phyloP scores from a whole-genome alignment of 208 protist genomes.

The Acanthamoeba divionensis region DNA sequence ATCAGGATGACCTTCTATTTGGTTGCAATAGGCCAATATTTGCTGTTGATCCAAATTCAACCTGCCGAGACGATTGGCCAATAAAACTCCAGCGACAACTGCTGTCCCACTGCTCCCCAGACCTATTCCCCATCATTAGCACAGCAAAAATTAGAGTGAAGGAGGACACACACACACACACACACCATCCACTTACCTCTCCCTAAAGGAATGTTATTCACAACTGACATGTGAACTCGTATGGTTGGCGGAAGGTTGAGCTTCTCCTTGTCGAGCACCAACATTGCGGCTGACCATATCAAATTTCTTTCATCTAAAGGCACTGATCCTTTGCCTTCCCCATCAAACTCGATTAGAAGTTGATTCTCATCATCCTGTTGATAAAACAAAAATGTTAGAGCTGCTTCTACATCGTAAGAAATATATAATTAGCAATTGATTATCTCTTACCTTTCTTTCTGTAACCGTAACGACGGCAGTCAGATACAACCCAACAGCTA shows the following conservation, averaged over 20 bases:
- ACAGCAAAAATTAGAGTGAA: background rate
- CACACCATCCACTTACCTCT: too few relatives aligned
- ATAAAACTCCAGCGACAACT: conserved; percentile 16
- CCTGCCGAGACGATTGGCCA: background rate
- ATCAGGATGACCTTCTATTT: conserved; percentile 45
- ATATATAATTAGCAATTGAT: background rate
- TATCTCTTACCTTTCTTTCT: background rate
- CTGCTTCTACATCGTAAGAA: background rate
- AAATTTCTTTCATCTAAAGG: conserved; percentile 31
- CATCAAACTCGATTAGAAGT: conserved; percentile 1
- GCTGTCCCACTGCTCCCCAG: conserved; percentile 41
- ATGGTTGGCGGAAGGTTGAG: background rate
- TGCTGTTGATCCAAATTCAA: background rate
- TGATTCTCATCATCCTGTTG: background rate
- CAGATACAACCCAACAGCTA: background rate
- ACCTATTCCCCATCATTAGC: background rate
- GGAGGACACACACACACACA: background rate
- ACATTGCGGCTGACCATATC: background rate
- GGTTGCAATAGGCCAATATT: background rate
- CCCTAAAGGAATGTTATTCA: conserved; percentile 3
- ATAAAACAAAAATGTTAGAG: too few relatives aligned
- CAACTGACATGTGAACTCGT: background rate
- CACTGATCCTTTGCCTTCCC: background rate
- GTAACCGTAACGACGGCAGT: background rate
- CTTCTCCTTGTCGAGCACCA: background rate